Evolutionary conservation across 352 stramenopile species (phyloP), one percentile per base, ranked within the genome.

Genomic region (Pythium brassicae): DNA sequence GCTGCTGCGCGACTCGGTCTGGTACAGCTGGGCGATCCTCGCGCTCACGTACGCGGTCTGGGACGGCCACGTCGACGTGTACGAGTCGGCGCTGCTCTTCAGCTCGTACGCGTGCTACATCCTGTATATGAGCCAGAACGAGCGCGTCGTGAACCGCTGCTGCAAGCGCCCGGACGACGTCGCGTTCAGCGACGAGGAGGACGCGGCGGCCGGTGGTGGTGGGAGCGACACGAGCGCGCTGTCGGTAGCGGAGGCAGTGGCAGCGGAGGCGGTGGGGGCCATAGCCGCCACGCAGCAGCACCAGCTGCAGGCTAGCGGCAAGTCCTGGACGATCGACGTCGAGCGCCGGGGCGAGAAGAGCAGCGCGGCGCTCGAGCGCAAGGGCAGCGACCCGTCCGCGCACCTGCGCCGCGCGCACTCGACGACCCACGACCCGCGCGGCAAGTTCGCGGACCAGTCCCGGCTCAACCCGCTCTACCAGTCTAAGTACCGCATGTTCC

Each of bases 1-100:
- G 26, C 45, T 96, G 49, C 61, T 95, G 51, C 83, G 86, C 5
- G 86, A 96, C 67, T 84, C 78, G 55, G 52, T 91, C 15, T 89
- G 77, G 71, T 96, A 96, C 63, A 77, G 69, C 39, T 81, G 74
- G 64, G 23, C 75, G 22, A 78, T 95, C 43, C 35, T 69, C 25
- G 68, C 64, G 34, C 70, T 96, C 26, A 71, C 73, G 11, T 76
- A 72, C 46, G 66, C 78, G 9, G 78, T 90, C 43, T 76, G 65
- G 60, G 81, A 94, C 54, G 82, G 78, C 23, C 60, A 25, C 7
- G 76, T 95, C 23, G 65, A 86, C 40, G 50, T 83, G 9, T 43
- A 71, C 39, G 77, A 94, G 56, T 89, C 85, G 7, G 55, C 69
- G 17, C 42, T 86, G 51, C 74, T 96, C 61, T 72, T 93, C 44